phyloP scores from a whole-genome alignment of 192 early-diverging fungal species.

The Entophlyctis luteolus region DNA sequence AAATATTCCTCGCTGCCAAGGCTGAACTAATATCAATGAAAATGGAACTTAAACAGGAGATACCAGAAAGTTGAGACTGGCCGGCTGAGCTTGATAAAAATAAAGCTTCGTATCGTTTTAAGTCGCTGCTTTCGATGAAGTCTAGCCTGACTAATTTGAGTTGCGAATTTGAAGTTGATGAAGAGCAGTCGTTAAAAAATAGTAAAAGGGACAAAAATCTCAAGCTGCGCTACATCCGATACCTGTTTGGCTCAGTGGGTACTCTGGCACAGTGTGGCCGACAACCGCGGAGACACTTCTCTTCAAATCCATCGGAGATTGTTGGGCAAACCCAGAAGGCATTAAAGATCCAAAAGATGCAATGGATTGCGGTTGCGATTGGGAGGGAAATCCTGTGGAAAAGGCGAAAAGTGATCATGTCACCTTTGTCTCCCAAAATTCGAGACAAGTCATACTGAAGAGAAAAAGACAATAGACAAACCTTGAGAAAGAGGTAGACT shows the following conservation, averaged over 20 bases:
- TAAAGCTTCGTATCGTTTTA: constrained; percentile 29
- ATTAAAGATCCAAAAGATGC: no score
- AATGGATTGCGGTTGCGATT: no score
- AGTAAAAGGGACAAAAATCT: not conserved
- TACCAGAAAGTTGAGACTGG: constrained; percentile 16
- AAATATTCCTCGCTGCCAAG: constrained; percentile 18
- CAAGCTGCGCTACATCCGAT: not conserved
- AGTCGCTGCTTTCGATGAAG: constrained; percentile 37
- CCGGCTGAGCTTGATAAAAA: constrained; percentile 12
- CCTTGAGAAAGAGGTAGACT: no score
- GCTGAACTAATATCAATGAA: not conserved
- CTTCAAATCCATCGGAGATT: no score
- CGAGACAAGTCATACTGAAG: no score
- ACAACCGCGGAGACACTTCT: constrained; percentile 3
- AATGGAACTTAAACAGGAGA: not conserved
- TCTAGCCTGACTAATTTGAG: constrained; percentile 21
- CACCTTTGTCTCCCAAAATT: no score
- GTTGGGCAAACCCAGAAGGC: no score
- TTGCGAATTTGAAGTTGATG: not conserved
- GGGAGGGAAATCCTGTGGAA: no score
- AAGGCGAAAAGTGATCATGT: no score
- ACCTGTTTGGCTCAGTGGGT: no score
- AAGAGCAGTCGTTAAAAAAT: not conserved
- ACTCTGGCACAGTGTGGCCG: no score
- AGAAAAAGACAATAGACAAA: no score